These are phyloP conservation scores for Omphalotus guepiniiformis DNA, from an alignment of 768 basidiomycete genomes.

Conservation along the genomic window DNA sequence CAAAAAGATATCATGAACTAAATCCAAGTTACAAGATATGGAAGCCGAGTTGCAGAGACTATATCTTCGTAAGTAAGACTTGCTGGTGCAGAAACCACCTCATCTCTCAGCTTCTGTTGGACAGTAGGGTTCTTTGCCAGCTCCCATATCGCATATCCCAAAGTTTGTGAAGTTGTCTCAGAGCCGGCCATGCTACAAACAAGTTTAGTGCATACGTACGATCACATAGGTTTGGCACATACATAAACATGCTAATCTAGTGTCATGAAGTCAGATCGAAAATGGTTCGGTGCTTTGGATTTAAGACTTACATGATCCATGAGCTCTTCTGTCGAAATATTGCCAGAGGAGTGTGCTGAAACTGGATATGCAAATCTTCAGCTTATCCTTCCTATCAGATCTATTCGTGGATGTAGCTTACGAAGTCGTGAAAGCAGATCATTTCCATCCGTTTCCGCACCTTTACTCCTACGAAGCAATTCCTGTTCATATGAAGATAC, in stretches of 20 bases:
- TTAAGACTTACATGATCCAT: neutral
- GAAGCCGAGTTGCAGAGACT: too few species aligned
- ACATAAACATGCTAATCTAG: conserved; percentile 32
- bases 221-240: conserved; percentile 2
- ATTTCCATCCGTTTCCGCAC: too few species aligned
- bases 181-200: conserved; percentile 33
- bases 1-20: neutral
- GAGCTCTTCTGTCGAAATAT: neutral
- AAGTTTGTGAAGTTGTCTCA: conserved; percentile 35
- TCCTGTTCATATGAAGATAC: too few species aligned
- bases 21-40: too few species aligned
- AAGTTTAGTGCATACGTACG: too few species aligned
- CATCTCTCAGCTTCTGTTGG: conserved; percentile 16
- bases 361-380: neutral
- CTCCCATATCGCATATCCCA: conserved; percentile 33
- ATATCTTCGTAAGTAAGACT: neutral
- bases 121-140: conserved; percentile 32
- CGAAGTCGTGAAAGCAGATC: neutral
- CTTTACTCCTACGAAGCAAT: too few species aligned
- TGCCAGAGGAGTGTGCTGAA: neutral
- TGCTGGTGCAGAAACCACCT: neutral
- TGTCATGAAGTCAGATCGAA: neutral
- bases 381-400: too few species aligned
- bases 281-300: neutral
- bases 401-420: too few species aligned